Evolutionary conservation across 495 filamentous ascomycete species (phyloP), one percentile per base, ranked within the genome.

Genomic region (Neurospora sp.): DNA sequence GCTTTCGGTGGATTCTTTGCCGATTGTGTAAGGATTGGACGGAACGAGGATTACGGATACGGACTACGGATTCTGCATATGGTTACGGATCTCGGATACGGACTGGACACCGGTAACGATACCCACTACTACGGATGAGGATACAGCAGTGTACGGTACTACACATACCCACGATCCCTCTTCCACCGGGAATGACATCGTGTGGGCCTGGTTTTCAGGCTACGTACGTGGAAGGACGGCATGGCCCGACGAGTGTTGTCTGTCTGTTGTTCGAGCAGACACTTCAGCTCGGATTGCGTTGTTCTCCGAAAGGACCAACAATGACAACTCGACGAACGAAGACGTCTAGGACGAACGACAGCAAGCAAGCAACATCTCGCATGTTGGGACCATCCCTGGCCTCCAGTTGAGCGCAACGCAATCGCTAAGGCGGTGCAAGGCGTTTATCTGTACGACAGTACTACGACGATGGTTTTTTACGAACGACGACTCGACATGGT

Each of bases 201-300:
- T 66, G 54, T 66, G 54, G 54, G 54, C 54, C 54, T 66, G 54
- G 27, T 35, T 31, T 66, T 27, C 54, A 66, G 39, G 41, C 42
- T 10, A 75, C 76, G 73, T 78, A 81, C 78, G 79, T 78, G 73
- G 76, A 76, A 77, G 79, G 79, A 81, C 79, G 79, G 79, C 78
- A 77, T 80, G 79, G 74, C 69, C 9, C n/a, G 42, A 73, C 70
- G 39, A 27, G 10, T 37, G 69, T 44, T 73, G 49, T 27, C 20
- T 46, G 35, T 35, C 37, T 60, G 54, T 66, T 66, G 23, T 62
- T 20, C 3, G 42, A 31, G 27, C 27, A 31, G 27, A 31, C 27
- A 31, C 27, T 46, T 46, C 11, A 12, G 20, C 10, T 11, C 5
- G 1, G 27, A 10, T 27, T 66, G 23, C 23, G 1, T 62, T 66